These are phyloP conservation scores for Trichocladium antarcticum DNA, from an alignment of 495 filamentous ascomycete genomes.

Conservation along the genomic window DNA sequence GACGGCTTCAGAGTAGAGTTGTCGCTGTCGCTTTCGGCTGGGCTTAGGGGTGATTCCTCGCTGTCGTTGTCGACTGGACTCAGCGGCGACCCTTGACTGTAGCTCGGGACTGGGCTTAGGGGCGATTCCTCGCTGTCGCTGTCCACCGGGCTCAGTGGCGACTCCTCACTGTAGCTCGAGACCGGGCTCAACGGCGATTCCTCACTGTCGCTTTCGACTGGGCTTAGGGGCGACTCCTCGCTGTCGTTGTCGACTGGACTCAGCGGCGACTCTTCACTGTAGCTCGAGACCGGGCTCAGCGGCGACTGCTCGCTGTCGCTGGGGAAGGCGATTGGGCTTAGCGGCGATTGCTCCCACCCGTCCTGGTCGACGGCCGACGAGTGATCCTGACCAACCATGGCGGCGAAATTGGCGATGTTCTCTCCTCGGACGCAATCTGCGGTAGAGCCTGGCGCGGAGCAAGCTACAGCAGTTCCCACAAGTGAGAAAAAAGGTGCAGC, in stretches of 20 bases:
- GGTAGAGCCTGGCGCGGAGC: not conserved
- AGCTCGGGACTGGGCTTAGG: no score
- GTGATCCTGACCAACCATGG: not conserved
- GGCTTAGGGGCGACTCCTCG: no score
- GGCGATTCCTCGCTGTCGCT: not conserved
- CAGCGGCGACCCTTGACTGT: no score
- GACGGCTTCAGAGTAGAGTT: no score
- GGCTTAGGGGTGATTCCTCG: no score
- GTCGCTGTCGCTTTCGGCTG: no score
- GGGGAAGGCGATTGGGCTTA: constrained; percentile 2
- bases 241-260: no score
- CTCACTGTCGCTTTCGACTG: not conserved
- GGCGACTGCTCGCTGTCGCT: constrained; percentile 1
- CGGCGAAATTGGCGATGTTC: not conserved
- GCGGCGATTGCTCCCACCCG: not conserved
- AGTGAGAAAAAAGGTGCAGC: constrained; percentile 25
- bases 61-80: not conserved
- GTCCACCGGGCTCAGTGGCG: no score
- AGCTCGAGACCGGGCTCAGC: not conserved
- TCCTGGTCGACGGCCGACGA: not conserved
- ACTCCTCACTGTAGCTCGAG: no score
- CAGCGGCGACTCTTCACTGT: not conserved
- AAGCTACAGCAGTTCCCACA: constrained; percentile 28
- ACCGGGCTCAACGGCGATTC: no score
- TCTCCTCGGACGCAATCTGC: not conserved